Percentiles rank a stretch among this genome's conserved stretches.
Evolutionary conservation across 306 rosid genomes (phyloP).

Genomic region (Dryas octopetala): DNA sequence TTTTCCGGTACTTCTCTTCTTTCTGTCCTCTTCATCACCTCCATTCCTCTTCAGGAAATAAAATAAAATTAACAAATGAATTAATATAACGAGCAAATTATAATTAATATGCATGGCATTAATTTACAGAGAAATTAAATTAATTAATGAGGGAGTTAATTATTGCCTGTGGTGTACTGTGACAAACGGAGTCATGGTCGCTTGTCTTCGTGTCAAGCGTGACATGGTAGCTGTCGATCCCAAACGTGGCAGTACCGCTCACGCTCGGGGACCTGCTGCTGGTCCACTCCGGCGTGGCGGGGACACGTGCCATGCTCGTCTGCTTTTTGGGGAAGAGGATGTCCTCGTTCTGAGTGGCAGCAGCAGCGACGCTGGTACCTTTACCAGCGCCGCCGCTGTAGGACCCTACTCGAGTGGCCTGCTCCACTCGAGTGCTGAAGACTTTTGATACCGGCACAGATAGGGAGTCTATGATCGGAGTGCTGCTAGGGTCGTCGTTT

Average conservation of each 20-base stretch:
- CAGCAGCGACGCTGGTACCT: neutral
- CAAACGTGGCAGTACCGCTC: constrained; percentile 56
- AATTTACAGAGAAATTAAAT: neutral
- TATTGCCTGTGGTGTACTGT: constrained; percentile 62
- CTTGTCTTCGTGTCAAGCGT: constrained; percentile 47
- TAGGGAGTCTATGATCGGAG: constrained; percentile 24
- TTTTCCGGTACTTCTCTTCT: constrained; percentile 44
- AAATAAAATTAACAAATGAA: neutral
- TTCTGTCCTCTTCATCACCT: constrained; percentile 42
- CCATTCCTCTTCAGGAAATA: constrained; percentile 43
- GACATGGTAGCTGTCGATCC: constrained; percentile 47
- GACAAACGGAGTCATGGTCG: constrained; percentile 84
- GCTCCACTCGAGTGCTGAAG: too few species aligned
- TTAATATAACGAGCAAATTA: too few species aligned
- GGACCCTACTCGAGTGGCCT: constrained; percentile 43
- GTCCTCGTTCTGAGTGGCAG: constrained; percentile 20
- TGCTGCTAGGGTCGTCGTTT: constrained; percentile 15
- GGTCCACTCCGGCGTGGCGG: constrained; percentile 28
- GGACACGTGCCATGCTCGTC: constrained; percentile 29
- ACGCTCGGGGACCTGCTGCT: constrained; percentile 49
- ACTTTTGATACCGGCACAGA: neutral
- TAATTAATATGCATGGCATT: too few species aligned
- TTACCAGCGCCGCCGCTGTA: constrained; percentile 27
- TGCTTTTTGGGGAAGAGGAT: constrained; percentile 10
- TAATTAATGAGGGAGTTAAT: neutral